phyloP scores from a whole-genome alignment of 2,329 filamentous ascomycete species.

The Calonectria leucothoes region DNA sequence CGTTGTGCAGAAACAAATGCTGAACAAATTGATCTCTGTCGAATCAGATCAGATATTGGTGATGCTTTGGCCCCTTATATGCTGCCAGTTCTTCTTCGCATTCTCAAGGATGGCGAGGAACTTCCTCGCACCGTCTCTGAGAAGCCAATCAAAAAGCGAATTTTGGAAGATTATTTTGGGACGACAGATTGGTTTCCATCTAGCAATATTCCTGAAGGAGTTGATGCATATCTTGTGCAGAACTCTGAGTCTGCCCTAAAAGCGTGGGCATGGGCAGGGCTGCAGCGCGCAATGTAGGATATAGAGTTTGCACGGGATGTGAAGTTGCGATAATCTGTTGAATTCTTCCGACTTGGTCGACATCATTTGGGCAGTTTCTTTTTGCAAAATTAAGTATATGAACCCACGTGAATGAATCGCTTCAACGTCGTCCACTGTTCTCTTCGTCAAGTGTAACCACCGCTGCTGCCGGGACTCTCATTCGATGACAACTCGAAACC shows the following conservation, averaged over 20 bases:
- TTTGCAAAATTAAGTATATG: too few relatives aligned
- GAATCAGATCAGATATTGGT: constrained; percentile 26
- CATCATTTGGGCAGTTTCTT: too few relatives aligned
- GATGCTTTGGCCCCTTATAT: constrained; percentile 24
- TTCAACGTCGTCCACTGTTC: too few relatives aligned
- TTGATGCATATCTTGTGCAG: background rate
- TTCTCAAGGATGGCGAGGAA: constrained; percentile 10
- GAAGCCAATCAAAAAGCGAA: background rate
- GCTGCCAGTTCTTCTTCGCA: constrained; percentile 28
- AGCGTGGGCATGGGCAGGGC: background rate
- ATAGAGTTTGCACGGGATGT: too few relatives aligned
- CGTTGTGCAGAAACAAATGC: background rate
- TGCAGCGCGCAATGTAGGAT: background rate
- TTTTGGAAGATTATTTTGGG: background rate
- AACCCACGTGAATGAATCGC: too few relatives aligned
- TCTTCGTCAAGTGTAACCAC: too few relatives aligned
- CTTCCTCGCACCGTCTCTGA: background rate
- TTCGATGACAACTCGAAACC: too few relatives aligned
- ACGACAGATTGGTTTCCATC: background rate
- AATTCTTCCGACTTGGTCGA: too few relatives aligned
- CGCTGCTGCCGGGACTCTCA: too few relatives aligned
- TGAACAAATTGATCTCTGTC: background rate
- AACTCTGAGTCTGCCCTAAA: background rate
- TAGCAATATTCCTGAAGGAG: background rate
- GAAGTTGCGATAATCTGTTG: too few relatives aligned